A percentile compares a stretch with the other conserved stretches of the same genome.
Conservation (phyloP, 2,329 filamentous ascomycete genomes). For the Gnomoniopsis sp. region DNA sequence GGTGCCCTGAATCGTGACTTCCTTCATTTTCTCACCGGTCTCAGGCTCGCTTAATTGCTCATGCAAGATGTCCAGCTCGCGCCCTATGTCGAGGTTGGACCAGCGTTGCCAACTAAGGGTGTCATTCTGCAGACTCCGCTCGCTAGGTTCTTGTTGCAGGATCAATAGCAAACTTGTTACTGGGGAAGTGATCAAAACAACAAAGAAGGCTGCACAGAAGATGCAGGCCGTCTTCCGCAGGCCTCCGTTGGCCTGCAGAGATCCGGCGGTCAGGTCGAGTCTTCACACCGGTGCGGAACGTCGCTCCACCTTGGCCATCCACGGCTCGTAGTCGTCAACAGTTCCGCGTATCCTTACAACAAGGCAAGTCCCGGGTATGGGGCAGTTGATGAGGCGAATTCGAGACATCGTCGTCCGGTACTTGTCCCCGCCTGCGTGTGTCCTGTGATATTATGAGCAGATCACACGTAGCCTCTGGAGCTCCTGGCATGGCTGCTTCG, state of each 20-base stretch:
- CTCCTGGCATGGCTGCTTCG: neutral
- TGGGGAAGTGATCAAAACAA: neutral
- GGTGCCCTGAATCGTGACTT: no score
- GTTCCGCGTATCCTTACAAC: neutral
- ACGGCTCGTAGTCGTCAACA: neutral
- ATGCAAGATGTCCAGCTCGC: neutral
- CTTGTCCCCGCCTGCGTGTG: neutral
- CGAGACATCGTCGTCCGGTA: neutral
- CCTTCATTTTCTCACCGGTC: no score
- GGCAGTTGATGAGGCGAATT: neutral
- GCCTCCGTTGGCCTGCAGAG: neutral
- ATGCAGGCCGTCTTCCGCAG: neutral
- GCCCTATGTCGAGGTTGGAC: no score
- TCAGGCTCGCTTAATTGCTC: neutral
- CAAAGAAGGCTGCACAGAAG: neutral
- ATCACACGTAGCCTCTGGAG: neutral
- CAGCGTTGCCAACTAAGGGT: neutral
- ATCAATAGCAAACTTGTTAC: neutral
- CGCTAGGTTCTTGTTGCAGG: neutral
- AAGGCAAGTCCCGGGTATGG: neutral
- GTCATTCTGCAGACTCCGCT: neutral
- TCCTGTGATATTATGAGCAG: neutral
- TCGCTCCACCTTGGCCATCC: neutral
- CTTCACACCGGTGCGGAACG: slow-evolving; percentile 4
- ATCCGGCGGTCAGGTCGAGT: neutral